Conservation (phyloP, 176 grass and related monocot genomes). For the Pharus latifolius region DNA sequence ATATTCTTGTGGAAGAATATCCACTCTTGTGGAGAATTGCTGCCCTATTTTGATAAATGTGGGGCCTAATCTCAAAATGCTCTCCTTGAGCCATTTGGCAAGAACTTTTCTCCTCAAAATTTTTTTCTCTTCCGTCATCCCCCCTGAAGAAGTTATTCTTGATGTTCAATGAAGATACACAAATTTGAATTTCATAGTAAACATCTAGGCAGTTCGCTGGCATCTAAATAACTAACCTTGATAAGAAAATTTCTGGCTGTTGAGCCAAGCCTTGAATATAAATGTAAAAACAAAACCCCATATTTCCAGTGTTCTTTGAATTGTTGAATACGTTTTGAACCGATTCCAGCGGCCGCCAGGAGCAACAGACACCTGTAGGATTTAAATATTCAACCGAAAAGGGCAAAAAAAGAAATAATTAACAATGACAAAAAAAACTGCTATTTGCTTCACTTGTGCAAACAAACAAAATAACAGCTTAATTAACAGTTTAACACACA, state of each 20-base stretch:
- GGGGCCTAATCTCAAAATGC: constrained; percentile 90
- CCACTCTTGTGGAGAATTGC: constrained; percentile 95
- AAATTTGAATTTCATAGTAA: neutral
- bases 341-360: constrained; percentile 90
- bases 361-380: constrained; percentile 82
- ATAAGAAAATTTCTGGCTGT: constrained; percentile 92
- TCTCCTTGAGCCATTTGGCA: constrained; percentile 94
- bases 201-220: neutral
- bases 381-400: constrained; percentile 20
- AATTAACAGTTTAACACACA: neutral
- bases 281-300: constrained; percentile 90
- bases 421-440: neutral
- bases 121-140: constrained; percentile 84
- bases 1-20: constrained; percentile 97
- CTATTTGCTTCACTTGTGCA: neutral
- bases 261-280: constrained; percentile 85
- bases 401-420: neutral
- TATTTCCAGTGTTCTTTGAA: constrained; percentile 98
- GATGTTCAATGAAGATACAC: constrained; percentile 1
- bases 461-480: constrained; percentile 10
- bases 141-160: constrained; percentile 42
- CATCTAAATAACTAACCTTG: constrained; percentile 39
- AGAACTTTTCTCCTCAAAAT: constrained; percentile 61
- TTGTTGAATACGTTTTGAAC: constrained; percentile 98
- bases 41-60: constrained; percentile 99